phyloP scores from a whole-genome alignment of 805 yeast species.

The Starmerella kuoi region DNA sequence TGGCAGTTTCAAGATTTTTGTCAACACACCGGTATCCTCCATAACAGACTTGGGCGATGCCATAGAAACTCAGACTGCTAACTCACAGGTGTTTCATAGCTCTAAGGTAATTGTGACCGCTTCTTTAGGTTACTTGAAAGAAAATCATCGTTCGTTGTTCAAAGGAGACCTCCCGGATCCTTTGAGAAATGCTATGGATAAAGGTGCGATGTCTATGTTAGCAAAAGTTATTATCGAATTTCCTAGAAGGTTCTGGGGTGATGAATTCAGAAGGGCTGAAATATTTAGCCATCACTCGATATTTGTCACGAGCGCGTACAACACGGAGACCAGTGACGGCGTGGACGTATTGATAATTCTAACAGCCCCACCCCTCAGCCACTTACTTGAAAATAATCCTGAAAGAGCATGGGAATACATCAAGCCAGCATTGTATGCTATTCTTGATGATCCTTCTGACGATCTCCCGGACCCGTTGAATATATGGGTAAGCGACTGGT shows the following conservation, averaged over 20 bases:
- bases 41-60: background rate
- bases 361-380: background rate
- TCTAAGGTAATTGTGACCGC: background rate
- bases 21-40: background rate
- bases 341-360: background rate
- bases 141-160: background rate
- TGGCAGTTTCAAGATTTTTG: background rate
- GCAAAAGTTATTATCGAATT: background rate
- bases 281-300: background rate
- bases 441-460: background rate
- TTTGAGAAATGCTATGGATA: background rate
- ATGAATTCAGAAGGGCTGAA: background rate
- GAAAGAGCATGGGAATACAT: background rate
- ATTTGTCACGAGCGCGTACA: background rate
- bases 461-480: slow-evolving; percentile 32
- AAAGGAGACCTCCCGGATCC: background rate
- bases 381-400: background rate
- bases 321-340: background rate
- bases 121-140: background rate
- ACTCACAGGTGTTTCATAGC: background rate
- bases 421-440: background rate
- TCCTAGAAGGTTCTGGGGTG: background rate
- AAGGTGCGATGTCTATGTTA: background rate
- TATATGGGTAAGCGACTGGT: slow-evolving; percentile 48
- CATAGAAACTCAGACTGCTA: background rate